Evolutionary conservation across 75 land plant species (phyloP), one percentile per base, ranked within the genome.

Genomic region (Picea sitchensis): DNA sequence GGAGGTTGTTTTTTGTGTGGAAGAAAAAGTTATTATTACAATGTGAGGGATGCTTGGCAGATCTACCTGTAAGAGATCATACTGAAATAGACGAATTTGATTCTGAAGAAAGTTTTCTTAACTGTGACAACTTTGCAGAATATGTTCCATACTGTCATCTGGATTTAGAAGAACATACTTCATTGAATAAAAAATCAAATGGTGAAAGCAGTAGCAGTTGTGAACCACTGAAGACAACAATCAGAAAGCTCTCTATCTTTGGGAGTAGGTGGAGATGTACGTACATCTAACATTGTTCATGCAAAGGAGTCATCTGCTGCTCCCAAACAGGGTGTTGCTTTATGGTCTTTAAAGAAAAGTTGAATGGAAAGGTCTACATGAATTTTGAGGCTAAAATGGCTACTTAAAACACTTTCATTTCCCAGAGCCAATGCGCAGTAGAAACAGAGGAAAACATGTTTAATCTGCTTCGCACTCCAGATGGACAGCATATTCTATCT

Each of bases 111-210:
- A 79, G 59, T 58, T 17, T 41, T 11, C 75, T 81, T 30, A 26
- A 17, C 0, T 41, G 64, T 38, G 58, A 63, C 61, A 80, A 83
- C 36, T 77, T 78, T n/a, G 83, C 81, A 79, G 87, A 78, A 62
- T 90, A 90, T 76, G 67, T 13, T 23, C 88, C 94, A 72, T 90
- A 88, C 61, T 90, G 90, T 64, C 82, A 83, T 21, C 83, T 93
- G 36, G 61, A 76, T 12, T 78, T 36, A 41, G 73, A 65, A 36
- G 69, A 69, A 69, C 51, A 18, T 20, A 6, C 18, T 69, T 38
- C 6, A 14, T n/a, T 38, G 13, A 36, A 69, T 41, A 69, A 69
- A n/a, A 69, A n/a, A n/a, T 21, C 38, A 69, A 69, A 20, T 41
- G 73, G 73, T 69, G 51, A 69, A 69, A 69, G 73, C 41, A 69